Base-by-base conservation (phyloP, 2,329 filamentous ascomycete species). In the Aspergillus pseudotamarii region DNA sequence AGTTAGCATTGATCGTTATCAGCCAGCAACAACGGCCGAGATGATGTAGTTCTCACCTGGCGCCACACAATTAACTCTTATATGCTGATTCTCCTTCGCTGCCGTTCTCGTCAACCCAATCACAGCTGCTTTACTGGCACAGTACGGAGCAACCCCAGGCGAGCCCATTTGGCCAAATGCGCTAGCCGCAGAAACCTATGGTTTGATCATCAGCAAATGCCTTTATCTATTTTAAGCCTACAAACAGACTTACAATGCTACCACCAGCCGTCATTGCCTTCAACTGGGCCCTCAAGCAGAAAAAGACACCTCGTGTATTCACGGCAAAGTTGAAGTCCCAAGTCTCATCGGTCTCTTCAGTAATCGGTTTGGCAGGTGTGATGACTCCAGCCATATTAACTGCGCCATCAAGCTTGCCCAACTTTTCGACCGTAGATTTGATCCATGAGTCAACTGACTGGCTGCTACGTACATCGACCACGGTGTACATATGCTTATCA, bases 101-200 rank as follows among this genome's bases (percentile, higher is more conserved):
- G 75, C 76, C 11, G 72, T 70, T 45, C 80, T 80, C 3, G 79
- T 80, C 30, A 83, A 71, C 2, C 80, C 81, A 16, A 83, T 75
- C 5, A 83, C 71, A 2, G 74, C 81, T 60, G 78, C 81, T 66
- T 83, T 84, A 12, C 76, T 76, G 3, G 76, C 73, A n/a, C 74
- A 78, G 63, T 83, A 82, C 0, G 80, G 78, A 1, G 76, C 38
- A 36, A 56, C 32, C 9, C 10, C 32, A 32, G 28, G 36, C 8
- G 43, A 58, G 3, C 56, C 41, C 56, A 58, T 58, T 12, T 34
- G 14, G 19, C 59, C 59, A 11, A 53, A 53, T 14, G 46, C 28
- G 14, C 59, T 61, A 10, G 59, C 34, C 16, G 59, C 53, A 28
- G 48, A 51, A 5, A 51, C 48, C 48, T 51, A 32, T 51, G 3